Percentiles rank a stretch among this genome's conserved stretches.
Evolutionary conservation across 108 stramenopile genomes (phyloP).

Genomic region (Tribonema minus): DNA sequence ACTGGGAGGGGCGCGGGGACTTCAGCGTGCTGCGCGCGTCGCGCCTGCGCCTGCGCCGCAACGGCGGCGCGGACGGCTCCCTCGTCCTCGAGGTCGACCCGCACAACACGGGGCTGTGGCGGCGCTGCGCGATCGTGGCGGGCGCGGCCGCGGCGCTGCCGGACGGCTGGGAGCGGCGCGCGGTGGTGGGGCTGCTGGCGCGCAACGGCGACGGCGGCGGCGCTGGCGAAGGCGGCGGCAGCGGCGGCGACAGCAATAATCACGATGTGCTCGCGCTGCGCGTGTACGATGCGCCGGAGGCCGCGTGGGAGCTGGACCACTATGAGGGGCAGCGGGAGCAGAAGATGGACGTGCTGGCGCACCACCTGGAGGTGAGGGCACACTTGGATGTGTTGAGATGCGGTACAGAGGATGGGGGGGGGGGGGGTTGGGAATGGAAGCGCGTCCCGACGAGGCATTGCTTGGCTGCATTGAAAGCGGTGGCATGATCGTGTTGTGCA

Average conservation of each 20-base stretch:
- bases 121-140: background rate
- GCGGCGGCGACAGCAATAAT: background rate
- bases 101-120: background rate
- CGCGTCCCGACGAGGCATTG: too few species aligned
- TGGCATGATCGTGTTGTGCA: too few species aligned
- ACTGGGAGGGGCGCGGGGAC: constrained; percentile 33
- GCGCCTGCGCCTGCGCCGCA: constrained; percentile 30
- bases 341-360: too few species aligned
- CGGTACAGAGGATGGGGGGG: too few species aligned
- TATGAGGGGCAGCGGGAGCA: constrained; percentile 10
- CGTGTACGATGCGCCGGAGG: constrained; percentile 3
- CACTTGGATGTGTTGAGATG: too few species aligned
- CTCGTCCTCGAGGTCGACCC: background rate
- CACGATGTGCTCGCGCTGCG: constrained; percentile 18
- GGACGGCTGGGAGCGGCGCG: background rate
- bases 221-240: background rate
- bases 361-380: too few species aligned
- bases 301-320: constrained; percentile 19
- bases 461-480: too few species aligned
- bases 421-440: too few species aligned
- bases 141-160: background rate
- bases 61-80: too few species aligned
- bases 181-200: background rate
- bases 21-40: constrained; percentile 22
- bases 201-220: background rate